Evolutionary conservation across 208 protist species (phyloP).

Genomic region (Leishmania gerbilli): DNA sequence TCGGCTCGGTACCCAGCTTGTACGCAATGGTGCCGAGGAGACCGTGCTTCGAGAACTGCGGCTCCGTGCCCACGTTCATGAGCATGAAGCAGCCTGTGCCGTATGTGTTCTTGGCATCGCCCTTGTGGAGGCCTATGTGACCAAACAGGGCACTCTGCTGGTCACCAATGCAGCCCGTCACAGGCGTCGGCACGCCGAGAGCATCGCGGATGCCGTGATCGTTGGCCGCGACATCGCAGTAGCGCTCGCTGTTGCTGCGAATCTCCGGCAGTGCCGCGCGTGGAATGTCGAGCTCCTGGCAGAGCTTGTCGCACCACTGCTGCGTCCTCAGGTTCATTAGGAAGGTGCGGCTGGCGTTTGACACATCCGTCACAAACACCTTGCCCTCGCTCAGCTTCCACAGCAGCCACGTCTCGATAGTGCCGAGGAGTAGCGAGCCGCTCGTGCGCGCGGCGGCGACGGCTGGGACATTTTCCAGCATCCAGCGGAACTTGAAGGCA

Average conservation of each 20-base stretch:
- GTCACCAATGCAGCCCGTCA: constrained; percentile 95
- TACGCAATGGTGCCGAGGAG: constrained; percentile 97
- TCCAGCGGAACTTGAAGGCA: constrained; percentile 97
- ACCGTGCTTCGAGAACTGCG: constrained; percentile 87
- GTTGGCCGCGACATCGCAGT: constrained; percentile 39
- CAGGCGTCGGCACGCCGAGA: constrained; percentile 41
- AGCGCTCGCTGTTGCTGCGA: constrained; percentile 80
- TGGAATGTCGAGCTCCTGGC: constrained; percentile 82
- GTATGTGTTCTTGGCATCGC: constrained; percentile 97
- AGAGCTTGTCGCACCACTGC: constrained; percentile 94
- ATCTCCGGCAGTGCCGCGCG: constrained; percentile 91
- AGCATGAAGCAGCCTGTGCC: constrained; percentile 99
- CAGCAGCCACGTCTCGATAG: constrained; percentile 98
- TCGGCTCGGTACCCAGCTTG: constrained; percentile 77
- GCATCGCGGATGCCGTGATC: constrained; percentile 38
- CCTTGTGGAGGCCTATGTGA: constrained; percentile 92
- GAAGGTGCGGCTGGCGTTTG: constrained; percentile 98
- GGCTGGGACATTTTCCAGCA: constrained; percentile 94
- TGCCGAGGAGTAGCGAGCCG: constrained; percentile 92
- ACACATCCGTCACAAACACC: constrained; percentile 95
- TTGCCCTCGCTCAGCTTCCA: constrained; percentile 92
- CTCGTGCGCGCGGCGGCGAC: constrained; percentile 77
- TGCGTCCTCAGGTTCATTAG: constrained; percentile 97
- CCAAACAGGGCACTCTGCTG: constrained; percentile 98
- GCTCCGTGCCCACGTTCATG: constrained; percentile 94